Base-by-base conservation (phyloP, 306 rosid species). In the Arachis hypogaea region DNA sequence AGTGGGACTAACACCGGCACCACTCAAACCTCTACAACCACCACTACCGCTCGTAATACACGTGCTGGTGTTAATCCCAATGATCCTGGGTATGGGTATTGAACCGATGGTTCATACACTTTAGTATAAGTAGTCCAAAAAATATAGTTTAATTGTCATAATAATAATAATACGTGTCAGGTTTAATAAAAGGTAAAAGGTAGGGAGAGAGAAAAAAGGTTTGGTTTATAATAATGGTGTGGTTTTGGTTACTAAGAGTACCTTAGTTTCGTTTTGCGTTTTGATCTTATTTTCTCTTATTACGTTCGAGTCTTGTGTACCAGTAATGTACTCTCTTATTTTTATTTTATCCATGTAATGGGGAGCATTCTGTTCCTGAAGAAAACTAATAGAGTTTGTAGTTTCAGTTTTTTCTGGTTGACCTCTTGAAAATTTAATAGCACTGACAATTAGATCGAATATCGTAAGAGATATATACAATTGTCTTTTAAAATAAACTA, bases 1-100 rank as follows among this genome's bases (percentile, higher is more conserved):
- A 44, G 66, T 7, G 94, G 89, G n/a, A 68, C 51, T 3, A 38
- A 76, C 9, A 80, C 78, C 16, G 91, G 87, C 9, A 74, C 77
- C 3, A 33, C 38, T 33, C 38, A 33, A 33, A 33, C 38, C 0
- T 85, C 77, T 43, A 60, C 88, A 72, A 78, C 84, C 0, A 22
- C 82, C 0, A 22, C 82, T 7, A 55, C 72, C 1, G 85, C 85
- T 63, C 96, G 70, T 5, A 80, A 84, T 43, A 57, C 88, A 0
- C 67, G 59, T 3, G 81, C 41, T 0, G 86, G 69, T 28, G 85
- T 83, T 1, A 70, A 78, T 33, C 63, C 77, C 2, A 74, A 75
- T 75, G 58, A 68, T 5, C 41, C 78, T 0, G 77, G 80, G 6
- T 70, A 83, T 62, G 81, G 82, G 8, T 64, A 83, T 62, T 80